phyloP scores from a whole-genome alignment of 176 grass and related monocot genomes.

The Oryza brachyantha region DNA sequence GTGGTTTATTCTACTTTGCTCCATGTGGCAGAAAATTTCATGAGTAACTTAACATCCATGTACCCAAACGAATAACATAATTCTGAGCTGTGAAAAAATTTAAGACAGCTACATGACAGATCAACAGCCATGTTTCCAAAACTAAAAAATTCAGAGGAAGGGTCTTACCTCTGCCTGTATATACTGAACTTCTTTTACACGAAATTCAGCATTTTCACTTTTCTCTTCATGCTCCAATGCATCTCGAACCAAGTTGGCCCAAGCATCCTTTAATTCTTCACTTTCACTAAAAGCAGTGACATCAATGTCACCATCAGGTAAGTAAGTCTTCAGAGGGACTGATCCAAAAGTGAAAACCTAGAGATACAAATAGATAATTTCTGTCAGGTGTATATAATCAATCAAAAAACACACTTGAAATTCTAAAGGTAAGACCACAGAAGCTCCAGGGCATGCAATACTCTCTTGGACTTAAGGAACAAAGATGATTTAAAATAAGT shows the following conservation, averaged over 20 bases:
- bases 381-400: conserved; percentile 6
- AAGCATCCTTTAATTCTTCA: conserved; percentile 73
- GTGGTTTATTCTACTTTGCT: not conserved
- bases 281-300: conserved; percentile 77
- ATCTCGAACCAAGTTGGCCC: conserved; percentile 73
- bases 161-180: conserved; percentile 90
- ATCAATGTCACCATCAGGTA: conserved; percentile 99
- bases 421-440: not conserved
- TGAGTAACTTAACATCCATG: conserved; percentile 13
- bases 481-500: not conserved
- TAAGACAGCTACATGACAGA: not conserved
- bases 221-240: conserved; percentile 88
- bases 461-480: not conserved
- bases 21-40: conserved; percentile 13
- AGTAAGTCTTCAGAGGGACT: conserved; percentile 95
- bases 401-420: not conserved
- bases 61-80: not conserved
- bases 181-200: conserved; percentile 90
- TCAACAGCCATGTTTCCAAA: not conserved
- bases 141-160: conserved; percentile 5
- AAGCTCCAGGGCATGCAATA: conserved; percentile 9
- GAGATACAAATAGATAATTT: not conserved
- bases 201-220: conserved; percentile 78
- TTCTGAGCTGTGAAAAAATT: not conserved
- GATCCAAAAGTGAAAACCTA: conserved; percentile 94